These are phyloP conservation scores for Wickerhamomyces rabaulensis DNA, from an alignment of 805 yeast species.

Conservation along the genomic window DNA sequence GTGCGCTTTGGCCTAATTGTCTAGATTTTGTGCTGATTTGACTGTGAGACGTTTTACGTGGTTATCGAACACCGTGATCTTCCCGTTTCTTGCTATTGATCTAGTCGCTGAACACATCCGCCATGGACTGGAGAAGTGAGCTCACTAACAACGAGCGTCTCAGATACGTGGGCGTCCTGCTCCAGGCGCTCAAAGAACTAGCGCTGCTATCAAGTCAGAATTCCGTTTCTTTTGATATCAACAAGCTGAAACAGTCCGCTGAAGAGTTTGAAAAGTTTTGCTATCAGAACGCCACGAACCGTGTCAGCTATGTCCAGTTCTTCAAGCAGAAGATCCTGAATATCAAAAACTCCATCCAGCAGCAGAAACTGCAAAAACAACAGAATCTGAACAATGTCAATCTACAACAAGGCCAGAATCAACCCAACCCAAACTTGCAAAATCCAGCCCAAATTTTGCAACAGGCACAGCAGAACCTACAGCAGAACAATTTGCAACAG, in stretches of 20 bases:
- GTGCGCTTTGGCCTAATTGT: not conserved
- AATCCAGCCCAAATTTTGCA: not conserved
- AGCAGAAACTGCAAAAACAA: conserved; percentile 27
- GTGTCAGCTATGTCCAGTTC: conserved; percentile 51
- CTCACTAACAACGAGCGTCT: conserved; percentile 19
- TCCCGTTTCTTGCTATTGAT: not conserved
- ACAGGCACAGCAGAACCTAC: conserved; percentile 10
- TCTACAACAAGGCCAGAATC: conserved; percentile 35
- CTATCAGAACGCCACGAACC: conserved; percentile 50
- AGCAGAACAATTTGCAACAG: conserved; percentile 21
- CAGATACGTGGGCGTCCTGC: conserved; percentile 18
- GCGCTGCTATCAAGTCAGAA: conserved; percentile 12
- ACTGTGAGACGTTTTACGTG: not conserved
- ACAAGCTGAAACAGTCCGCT: conserved; percentile 49
- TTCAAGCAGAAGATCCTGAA: conserved; percentile 27
- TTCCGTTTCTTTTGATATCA: conserved; percentile 25
- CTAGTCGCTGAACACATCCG: not conserved
- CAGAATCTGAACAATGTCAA: conserved; percentile 26
- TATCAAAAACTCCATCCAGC: conserved; percentile 19
- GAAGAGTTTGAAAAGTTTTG: conserved; percentile 69
- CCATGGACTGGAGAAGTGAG: conserved; percentile 25
- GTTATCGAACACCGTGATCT: not conserved
- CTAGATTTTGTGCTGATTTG: not conserved
- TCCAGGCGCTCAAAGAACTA: conserved; percentile 20
- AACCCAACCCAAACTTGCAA: conserved; percentile 20